Percentiles rank a stretch among this genome's conserved stretches.
Evolutionary conservation across 1,284 basidiomycete species (phyloP).

Genomic region (Apiotrichum montevideense): DNA sequence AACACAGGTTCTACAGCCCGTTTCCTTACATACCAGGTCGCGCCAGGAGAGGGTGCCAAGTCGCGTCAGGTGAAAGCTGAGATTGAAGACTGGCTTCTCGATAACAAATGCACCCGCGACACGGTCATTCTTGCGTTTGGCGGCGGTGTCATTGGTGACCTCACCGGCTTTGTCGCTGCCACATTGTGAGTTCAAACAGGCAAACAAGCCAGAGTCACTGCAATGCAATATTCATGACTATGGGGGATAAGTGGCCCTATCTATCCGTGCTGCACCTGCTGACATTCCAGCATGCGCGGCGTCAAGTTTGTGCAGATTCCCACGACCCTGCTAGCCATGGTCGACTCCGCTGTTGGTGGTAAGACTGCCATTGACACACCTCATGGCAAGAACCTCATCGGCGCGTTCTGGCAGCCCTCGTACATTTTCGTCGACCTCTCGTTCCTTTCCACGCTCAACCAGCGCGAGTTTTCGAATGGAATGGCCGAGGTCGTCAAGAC

Average conservation of each 20-base stretch:
- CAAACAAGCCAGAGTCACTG: not conserved
- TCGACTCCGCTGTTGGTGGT: slow-evolving; percentile 93
- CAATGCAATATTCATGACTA: too few relatives aligned
- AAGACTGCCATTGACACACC: slow-evolving; percentile 98
- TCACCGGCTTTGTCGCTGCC: slow-evolving; percentile 92
- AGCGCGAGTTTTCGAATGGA: slow-evolving; percentile 91
- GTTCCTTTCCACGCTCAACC: slow-evolving; percentile 87
- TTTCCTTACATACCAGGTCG: slow-evolving; percentile 71
- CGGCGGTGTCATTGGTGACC: slow-evolving; percentile 93
- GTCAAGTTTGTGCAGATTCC: slow-evolving; percentile 94
- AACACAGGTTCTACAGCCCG: slow-evolving; percentile 51
- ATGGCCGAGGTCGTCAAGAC: slow-evolving; percentile 98
- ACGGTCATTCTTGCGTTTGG: slow-evolving; percentile 90
- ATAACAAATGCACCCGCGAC: slow-evolving; percentile 84
- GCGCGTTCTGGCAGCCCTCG: slow-evolving; percentile 96
- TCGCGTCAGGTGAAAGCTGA: slow-evolving; percentile 84
- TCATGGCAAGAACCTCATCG: slow-evolving; percentile 95
- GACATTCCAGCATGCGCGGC: slow-evolving; percentile 64
- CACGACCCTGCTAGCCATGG: slow-evolving; percentile 95
- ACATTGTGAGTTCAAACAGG: slow-evolving; percentile 69
- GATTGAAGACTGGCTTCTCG: slow-evolving; percentile 89
- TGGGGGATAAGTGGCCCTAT: not conserved
- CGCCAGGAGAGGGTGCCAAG: slow-evolving; percentile 90
- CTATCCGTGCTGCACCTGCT: slow-evolving; percentile 1
- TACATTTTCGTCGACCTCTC: slow-evolving; percentile 97